A percentile compares a stretch with the other conserved stretches of the same genome.
Evolutionary conservation across 257 asterid species (phyloP).

Genomic region (Voacanga thouarsii): DNA sequence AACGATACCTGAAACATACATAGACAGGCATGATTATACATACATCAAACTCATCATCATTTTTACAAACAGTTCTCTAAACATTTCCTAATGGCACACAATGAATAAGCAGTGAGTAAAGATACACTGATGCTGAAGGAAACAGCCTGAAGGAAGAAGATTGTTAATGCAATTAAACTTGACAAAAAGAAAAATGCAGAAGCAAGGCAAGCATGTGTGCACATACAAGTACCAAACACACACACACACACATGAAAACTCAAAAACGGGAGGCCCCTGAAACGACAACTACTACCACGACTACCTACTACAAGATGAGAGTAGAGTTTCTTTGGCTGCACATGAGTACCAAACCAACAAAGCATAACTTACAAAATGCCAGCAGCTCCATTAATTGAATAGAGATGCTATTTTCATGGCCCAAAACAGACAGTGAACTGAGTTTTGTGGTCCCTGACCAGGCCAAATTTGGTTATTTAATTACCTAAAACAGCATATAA

Average conservation of each 20-base stretch:
- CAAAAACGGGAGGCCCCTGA: background rate
- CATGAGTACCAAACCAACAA: background rate
- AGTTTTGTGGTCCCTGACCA: background rate
- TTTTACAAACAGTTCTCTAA: background rate
- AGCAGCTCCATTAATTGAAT: background rate
- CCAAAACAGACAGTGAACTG: background rate
- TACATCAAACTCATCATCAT: constrained; percentile 12
- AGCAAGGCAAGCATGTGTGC: background rate
- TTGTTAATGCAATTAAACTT: background rate
- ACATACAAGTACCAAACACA: background rate
- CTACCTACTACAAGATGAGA: background rate
- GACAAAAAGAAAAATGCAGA: background rate
- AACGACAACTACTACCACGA: background rate
- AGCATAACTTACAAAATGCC: background rate
- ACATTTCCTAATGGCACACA: background rate
- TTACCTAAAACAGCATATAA: background rate
- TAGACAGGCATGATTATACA: constrained; percentile 10
- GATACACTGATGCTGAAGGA: background rate
- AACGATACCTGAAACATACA: constrained; percentile 61
- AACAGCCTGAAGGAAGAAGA: background rate
- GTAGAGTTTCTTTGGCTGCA: background rate
- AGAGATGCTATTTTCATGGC: background rate
- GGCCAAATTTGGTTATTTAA: background rate
- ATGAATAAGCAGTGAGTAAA: background rate
- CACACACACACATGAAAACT: background rate